Conservation (phyloP, 257 asterid species). For the Solanum sejunctum region DNA sequence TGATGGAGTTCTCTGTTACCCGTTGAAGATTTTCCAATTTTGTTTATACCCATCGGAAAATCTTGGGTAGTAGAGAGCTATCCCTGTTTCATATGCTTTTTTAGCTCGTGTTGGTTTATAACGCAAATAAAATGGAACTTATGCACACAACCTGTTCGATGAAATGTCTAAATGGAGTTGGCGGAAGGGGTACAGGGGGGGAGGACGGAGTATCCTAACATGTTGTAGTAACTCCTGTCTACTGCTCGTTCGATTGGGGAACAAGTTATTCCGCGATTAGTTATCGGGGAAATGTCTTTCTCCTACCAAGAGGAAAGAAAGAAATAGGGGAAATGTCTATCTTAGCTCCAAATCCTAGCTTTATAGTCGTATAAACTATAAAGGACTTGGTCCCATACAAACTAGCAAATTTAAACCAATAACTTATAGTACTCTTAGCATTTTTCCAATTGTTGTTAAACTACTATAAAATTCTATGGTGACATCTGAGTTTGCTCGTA, state of each 20-base stretch:
- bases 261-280: too few relatives aligned
- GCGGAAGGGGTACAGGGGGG: not conserved
- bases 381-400: not conserved
- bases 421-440: too few relatives aligned
- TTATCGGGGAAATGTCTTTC: not conserved
- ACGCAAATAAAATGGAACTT: not conserved
- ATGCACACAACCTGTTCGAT: slow-evolving; percentile 18
- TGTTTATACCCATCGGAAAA: not conserved
- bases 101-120: not conserved
- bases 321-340: not conserved
- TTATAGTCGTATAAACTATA: not conserved
- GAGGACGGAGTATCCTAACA: not conserved
- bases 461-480: too few relatives aligned
- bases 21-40: not conserved
- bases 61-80: not conserved
- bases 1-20: not conserved
- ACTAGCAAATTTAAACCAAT: too few relatives aligned
- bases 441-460: too few relatives aligned
- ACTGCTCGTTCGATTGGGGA: too few relatives aligned
- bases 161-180: slow-evolving; percentile 11
- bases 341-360: not conserved
- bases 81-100: not conserved
- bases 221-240: not conserved
- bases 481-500: not conserved
- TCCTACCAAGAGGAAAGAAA: not conserved